phyloP scores from a whole-genome alignment of 176 grass and related monocot species.

The Juncus effusus region DNA sequence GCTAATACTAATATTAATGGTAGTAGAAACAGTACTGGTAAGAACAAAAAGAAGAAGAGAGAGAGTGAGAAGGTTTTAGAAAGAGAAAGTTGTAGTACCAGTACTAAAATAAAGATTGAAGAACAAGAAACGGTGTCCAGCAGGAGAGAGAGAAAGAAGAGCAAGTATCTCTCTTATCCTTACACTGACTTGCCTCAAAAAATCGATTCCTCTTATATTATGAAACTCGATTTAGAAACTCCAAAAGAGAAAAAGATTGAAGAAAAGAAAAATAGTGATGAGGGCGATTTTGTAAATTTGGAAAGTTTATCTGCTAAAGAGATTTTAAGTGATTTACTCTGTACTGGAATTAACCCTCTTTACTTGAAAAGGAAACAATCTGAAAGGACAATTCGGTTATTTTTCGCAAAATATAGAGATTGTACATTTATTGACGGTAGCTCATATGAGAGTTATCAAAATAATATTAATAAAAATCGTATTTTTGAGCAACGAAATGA shows the following conservation, averaged over 20 bases:
- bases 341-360: slow-evolving; percentile 23
- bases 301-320: slow-evolving; percentile 5
- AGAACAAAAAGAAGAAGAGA: slow-evolving; percentile 13
- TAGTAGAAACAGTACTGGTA: slow-evolving; percentile 5
- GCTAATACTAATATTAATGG: slow-evolving; percentile 10
- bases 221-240: not conserved
- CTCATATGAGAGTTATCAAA: slow-evolving; percentile 15
- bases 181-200: slow-evolving; percentile 37
- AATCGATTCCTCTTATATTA: too few species aligned
- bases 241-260: slow-evolving; percentile 2
- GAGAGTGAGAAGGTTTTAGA: slow-evolving; percentile 8
- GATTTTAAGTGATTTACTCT: slow-evolving; percentile 30
- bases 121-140: slow-evolving; percentile 2
- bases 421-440: slow-evolving; percentile 19
- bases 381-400: slow-evolving; percentile 16
- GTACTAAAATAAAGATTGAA: not conserved
- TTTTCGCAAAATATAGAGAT: slow-evolving; percentile 52
- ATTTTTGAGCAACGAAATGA: not conserved
- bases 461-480: slow-evolving; percentile 24
- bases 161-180: slow-evolving; percentile 75
- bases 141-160: slow-evolving; percentile 70
- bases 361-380: slow-evolving; percentile 23
- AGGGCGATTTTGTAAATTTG: not conserved
- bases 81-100: not conserved
- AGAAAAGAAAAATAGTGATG: slow-evolving; percentile 9